Evolutionary conservation across 768 basidiomycete genomes (phyloP), one percentile per base, ranked within the genome.

Genomic region (Leucosporidium scottii): DNA sequence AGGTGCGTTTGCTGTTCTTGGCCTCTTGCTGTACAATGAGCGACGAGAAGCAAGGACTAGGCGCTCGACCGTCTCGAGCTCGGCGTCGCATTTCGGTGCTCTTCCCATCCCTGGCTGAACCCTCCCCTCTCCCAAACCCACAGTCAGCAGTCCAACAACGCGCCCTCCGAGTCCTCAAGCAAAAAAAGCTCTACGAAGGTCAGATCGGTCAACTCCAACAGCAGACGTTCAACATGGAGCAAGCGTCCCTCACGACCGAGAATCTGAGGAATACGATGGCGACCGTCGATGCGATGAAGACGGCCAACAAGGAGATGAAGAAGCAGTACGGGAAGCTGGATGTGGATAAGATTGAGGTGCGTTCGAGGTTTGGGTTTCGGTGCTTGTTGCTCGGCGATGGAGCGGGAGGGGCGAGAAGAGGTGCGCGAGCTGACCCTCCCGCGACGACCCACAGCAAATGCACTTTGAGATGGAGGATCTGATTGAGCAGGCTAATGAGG

Each of bases 201-300:
- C 96, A 99, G 78, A 84, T 98, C 49, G 83, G 85, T 13, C 92
- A 96, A 78, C 83, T 99, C 21, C 82, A 88, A 34, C 96, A 98
- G 77, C 96, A 98, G 78, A 87, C 90, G 28, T 98, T 91, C 82
- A 98, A 99, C 79, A 98, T 98, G 90, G 93, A 99, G 81, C 92
- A 90, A 63, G 89, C 93, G 18, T 85, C 89, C 20, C 85, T 98
- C 75, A 87, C 91, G 13, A 98, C 94, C n/a, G 96, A 98, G 80
- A 98, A 98, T 79, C 79, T 98, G 75, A 86, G 91, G 71, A 98
- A 97, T 78, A 98, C 96, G 75, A 98, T 99, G 94, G 94, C 91
- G 18, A 97, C 96, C 0, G 85, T 98, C 34, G 91, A 96, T 72
- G 96, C 93, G 8, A 97, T 99, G 93, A 85, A 91, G 77, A 76